Evolutionary conservation across 2,329 filamentous ascomycete species (phyloP).

Genomic region (Monosporascus cannonballus): DNA sequence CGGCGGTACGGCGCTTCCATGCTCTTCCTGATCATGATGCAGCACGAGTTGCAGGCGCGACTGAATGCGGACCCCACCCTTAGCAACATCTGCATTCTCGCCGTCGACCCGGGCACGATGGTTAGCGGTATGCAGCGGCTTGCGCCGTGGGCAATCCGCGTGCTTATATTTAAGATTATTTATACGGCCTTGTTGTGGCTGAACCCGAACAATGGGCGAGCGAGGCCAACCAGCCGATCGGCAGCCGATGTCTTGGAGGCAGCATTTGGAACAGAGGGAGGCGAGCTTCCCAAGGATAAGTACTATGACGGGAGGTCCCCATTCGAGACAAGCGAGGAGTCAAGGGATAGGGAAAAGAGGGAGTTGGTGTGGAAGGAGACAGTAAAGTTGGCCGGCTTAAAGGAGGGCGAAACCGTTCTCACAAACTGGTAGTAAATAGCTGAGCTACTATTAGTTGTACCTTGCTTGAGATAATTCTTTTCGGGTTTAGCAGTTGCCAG

Average conservation of each 20-base stretch:
- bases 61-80: constrained; percentile 27
- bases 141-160: constrained; percentile 3
- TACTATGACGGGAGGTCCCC: background rate
- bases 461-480: too few relatives aligned
- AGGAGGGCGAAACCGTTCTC: constrained; percentile 2
- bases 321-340: constrained; percentile 1
- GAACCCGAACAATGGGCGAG: background rate
- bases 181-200: constrained; percentile 1
- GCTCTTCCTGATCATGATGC: constrained; percentile 31
- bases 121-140: constrained; percentile 19
- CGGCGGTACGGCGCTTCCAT: constrained; percentile 34
- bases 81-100: constrained; percentile 28
- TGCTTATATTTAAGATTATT: constrained; percentile 5
- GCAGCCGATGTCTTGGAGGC: background rate
- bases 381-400: constrained; percentile 1
- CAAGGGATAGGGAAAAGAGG: background rate
- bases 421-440: constrained; percentile 2
- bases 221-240: constrained; percentile 1
- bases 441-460: too few relatives aligned
- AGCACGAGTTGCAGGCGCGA: constrained; percentile 30
- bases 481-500: too few relatives aligned
- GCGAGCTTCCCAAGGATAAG: background rate
- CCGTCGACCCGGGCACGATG: constrained; percentile 34
- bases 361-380: constrained; percentile 5
- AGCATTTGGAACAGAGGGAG: background rate